Evolutionary conservation across 2,329 filamentous ascomycete species (phyloP), one percentile per base, ranked within the genome.

Genomic region (Ceratocystis smalleyi): DNA sequence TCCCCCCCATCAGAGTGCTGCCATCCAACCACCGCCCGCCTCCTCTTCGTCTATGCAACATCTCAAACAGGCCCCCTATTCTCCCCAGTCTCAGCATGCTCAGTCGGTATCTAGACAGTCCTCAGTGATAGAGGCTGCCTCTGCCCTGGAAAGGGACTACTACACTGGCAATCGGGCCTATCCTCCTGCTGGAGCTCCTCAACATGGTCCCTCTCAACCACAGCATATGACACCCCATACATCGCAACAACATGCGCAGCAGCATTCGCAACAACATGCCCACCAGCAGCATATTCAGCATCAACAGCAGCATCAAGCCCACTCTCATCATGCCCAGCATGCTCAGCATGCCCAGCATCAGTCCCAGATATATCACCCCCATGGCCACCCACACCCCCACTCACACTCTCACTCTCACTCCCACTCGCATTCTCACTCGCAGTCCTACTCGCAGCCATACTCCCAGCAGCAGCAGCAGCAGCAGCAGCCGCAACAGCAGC

Each of bases 291-390:
- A 40, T 40, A 4, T 12, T 40, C 35, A 40, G 35, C 35, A 40
- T 15, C 65, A 65, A 70, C 72, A 66, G 61, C 75, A 70, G 35
- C 79, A 81, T 67, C 75, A 78, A 64, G 68, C 75, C 12, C 78
- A 79, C 67, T 68, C 73, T 0, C 73, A 74, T 2, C 81, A 81
- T 63, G 43, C 67, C 74, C 65, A 15, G 74, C 75, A 24, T 75
- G 76, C n/a, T 79, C 80, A 5, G 77, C 81, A n/a, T 76, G 79
- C n/a, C 76, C 81, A 83, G 68, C 84, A 83, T 65, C 74, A 76
- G 0, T 71, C 75, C 8, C 80, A 83, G 69, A 63, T 65, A 43
- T 65, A 65, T 74, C 75, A n/a, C 69, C 76, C 17, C 69, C 76
- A 55, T 24, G 27, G 64, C 27, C 64, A 62, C n/a, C 40, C 59